Percentiles rank a stretch among this genome's conserved stretches.
phyloP scores from a whole-genome alignment of 192 early-diverging fungal genomes.

The Umbelopsis ramanniana region DNA sequence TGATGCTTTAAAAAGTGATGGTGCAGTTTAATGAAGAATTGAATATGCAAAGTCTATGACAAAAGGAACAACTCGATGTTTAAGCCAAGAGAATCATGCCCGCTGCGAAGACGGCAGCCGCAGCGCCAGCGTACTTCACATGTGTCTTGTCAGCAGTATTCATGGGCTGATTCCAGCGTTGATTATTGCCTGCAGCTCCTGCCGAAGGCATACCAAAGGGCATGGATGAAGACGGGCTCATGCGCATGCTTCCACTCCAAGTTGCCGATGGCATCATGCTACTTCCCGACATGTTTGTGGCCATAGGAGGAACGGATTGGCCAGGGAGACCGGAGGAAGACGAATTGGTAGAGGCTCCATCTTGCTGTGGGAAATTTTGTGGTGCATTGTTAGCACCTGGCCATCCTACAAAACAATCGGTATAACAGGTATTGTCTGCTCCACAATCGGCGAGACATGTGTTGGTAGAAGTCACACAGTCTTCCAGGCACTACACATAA shows the following conservation, averaged over 20 bases:
- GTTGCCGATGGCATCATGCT: slow-evolving; percentile 3
- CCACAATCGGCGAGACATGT: neutral
- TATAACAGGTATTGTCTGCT: neutral
- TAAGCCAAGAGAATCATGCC: neutral
- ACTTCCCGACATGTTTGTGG: neutral
- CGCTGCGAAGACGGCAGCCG: neutral
- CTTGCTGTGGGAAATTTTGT: neutral
- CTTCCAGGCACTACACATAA: neutral
- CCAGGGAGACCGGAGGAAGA: neutral
- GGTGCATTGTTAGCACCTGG: neutral
- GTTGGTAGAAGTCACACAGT: slow-evolving; percentile 12
- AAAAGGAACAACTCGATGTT: neutral
- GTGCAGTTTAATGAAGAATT: too few relatives aligned
- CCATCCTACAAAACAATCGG: neutral
- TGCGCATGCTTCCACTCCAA: neutral
- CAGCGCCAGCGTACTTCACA: neutral
- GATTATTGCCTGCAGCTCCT: neutral
- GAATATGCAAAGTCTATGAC: neutral
- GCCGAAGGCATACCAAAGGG: neutral
- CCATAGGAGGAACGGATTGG: neutral
- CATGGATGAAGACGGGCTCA: neutral
- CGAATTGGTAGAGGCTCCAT: neutral
- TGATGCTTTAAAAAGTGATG: too few relatives aligned
- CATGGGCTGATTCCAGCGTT: neutral
- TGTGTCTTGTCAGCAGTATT: neutral